These are phyloP conservation scores for Coniophora puteana DNA, from an alignment of 1,284 basidiomycete species.

Conservation along the genomic window DNA sequence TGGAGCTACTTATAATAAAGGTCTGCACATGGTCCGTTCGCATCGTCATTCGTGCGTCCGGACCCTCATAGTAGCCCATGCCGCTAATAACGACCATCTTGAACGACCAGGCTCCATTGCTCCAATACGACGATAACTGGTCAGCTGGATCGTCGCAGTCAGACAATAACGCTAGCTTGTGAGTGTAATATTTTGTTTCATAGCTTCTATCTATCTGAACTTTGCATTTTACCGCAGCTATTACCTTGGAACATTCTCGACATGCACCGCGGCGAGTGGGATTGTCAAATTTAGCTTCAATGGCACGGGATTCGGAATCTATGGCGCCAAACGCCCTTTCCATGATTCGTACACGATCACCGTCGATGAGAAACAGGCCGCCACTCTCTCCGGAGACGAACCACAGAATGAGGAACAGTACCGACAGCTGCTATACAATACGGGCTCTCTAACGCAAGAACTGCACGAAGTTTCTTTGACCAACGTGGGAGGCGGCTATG, in stretches of 20 bases:
- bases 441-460: constrained; percentile 21
- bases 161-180: constrained; percentile 13
- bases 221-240: constrained; percentile 18
- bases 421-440: constrained; percentile 23
- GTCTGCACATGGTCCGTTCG: too few species aligned
- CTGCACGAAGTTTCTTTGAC: constrained; percentile 24
- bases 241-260: constrained; percentile 26
- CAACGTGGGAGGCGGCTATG: constrained; percentile 19
- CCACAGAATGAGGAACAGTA: constrained; percentile 19
- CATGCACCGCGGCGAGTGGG: constrained; percentile 24
- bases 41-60: too few species aligned
- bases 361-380: constrained; percentile 21
- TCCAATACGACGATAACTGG: constrained; percentile 23
- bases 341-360: constrained; percentile 30
- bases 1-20: too few species aligned
- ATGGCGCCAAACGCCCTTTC: constrained; percentile 25
- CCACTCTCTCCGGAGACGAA: constrained; percentile 10
- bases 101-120: constrained; percentile 29
- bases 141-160: constrained; percentile 11
- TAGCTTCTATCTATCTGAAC: not conserved
- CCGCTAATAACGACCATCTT: constrained; percentile 21
- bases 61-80: too few species aligned
- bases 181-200: constrained; percentile 10
- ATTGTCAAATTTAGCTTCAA: constrained; percentile 30
- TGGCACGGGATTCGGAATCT: constrained; percentile 31